These are phyloP conservation scores for Ceratocystiopsis brevicomis DNA, from an alignment of 2,329 filamentous ascomycete genomes.

Conservation along the genomic window DNA sequence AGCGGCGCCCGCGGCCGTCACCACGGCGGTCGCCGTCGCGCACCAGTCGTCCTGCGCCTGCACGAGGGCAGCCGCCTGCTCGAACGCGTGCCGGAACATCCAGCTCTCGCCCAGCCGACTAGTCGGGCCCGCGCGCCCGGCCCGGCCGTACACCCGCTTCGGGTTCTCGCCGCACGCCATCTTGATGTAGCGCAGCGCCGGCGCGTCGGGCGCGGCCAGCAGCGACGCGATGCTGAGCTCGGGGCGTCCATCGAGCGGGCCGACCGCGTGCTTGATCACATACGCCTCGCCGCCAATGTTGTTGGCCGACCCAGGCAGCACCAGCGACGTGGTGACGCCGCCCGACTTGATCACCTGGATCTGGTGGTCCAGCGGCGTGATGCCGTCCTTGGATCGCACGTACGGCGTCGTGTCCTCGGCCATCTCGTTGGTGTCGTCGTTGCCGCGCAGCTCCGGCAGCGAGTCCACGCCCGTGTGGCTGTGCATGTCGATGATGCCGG, in stretches of 20 bases:
- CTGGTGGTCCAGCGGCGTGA: slow-evolving; percentile 44
- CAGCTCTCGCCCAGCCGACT: slow-evolving; percentile 51
- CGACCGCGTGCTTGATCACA: slow-evolving; percentile 48
- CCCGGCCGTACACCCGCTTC: slow-evolving; percentile 39
- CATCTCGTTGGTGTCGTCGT: slow-evolving; percentile 43
- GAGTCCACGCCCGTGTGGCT: slow-evolving; percentile 42
- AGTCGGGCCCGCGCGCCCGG: slow-evolving; percentile 33
- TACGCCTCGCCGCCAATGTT: slow-evolving; percentile 56
- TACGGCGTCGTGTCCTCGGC: slow-evolving; percentile 47
- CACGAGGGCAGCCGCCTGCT: slow-evolving; percentile 37
- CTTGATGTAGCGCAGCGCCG: slow-evolving; percentile 50
- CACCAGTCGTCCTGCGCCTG: slow-evolving; percentile 52
- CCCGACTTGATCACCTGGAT: slow-evolving; percentile 53
- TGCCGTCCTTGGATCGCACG: slow-evolving; percentile 45
- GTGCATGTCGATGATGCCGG: slow-evolving; percentile 55
- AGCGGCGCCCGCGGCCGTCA: slow-evolving; percentile 39
- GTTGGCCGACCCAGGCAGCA: slow-evolving; percentile 51
- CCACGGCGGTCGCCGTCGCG: slow-evolving; percentile 26
- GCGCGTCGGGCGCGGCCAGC: slow-evolving; percentile 45
- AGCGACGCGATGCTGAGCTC: slow-evolving; percentile 45
- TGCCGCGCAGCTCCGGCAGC: slow-evolving; percentile 35
- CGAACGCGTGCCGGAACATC: slow-evolving; percentile 48
- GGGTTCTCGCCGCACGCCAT: slow-evolving; percentile 60
- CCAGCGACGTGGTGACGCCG: slow-evolving; percentile 49
- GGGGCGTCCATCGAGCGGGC: slow-evolving; percentile 35